Conservation (phyloP, 2,329 filamentous ascomycete genomes). For the Helotiales sp. region DNA sequence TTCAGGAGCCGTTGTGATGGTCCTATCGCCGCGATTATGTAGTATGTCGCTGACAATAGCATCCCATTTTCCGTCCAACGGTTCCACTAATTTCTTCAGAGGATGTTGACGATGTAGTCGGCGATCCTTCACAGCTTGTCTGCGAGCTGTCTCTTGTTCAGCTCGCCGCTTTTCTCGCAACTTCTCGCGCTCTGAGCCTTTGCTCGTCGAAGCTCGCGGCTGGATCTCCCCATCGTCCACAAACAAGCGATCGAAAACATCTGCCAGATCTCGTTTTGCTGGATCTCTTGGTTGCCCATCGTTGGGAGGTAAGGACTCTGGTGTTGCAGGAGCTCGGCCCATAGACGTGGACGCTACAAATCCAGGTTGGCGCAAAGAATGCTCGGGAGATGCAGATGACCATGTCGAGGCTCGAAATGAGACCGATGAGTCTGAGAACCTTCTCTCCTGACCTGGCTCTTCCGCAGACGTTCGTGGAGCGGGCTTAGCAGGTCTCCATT, state of each 20-base stretch:
- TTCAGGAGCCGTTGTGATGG: constrained; percentile 48
- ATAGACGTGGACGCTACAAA: background rate
- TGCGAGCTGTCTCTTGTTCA: constrained; percentile 14
- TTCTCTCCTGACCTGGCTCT: background rate
- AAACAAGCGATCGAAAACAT: constrained; percentile 7
- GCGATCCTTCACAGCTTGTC: constrained; percentile 26
- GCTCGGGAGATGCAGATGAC: background rate
- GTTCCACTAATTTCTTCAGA: constrained; percentile 23
- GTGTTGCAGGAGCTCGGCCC: constrained; percentile 6
- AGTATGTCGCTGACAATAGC: constrained; percentile 35
- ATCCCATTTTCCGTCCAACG: constrained; percentile 42
- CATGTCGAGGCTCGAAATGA: background rate
- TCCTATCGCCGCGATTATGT: constrained; percentile 28
- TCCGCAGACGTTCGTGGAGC: background rate
- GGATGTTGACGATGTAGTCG: constrained; percentile 28
- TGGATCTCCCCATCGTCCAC: background rate
- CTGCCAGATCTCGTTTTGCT: background rate
- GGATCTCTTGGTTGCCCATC: background rate
- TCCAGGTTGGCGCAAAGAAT: background rate
- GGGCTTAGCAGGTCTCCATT: background rate
- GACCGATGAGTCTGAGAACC: background rate
- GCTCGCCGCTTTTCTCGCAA: background rate
- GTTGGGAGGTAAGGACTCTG: constrained; percentile 9
- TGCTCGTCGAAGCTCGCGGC: constrained; percentile 8
- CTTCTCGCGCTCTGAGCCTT: constrained; percentile 9